Evolutionary conservation across 2,329 filamentous ascomycete species (phyloP).

Genomic region (Fusarium coffeatum): DNA sequence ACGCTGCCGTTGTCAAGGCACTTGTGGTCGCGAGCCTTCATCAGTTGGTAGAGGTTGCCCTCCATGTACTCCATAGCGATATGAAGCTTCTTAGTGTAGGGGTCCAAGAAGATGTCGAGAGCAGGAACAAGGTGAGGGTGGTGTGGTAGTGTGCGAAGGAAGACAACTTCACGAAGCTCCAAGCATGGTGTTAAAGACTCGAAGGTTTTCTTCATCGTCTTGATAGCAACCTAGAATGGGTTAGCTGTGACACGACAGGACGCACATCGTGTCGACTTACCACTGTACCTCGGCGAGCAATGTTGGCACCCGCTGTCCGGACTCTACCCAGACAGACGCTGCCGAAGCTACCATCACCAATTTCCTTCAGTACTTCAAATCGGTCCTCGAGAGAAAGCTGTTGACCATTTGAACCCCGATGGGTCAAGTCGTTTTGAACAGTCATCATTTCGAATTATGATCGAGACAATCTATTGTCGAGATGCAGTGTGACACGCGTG

Average conservation of each 20-base stretch:
- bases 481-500: slow-evolving; percentile 32
- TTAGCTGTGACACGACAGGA: slow-evolving; percentile 34
- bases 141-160: slow-evolving; percentile 86
- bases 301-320: slow-evolving; percentile 86
- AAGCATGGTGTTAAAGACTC: slow-evolving; percentile 91
- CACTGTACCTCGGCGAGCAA: slow-evolving; percentile 90
- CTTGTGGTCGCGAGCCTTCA: slow-evolving; percentile 98
- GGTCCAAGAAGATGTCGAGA: slow-evolving; percentile 97
- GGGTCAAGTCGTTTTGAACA: slow-evolving; percentile 77
- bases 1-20: slow-evolving; percentile 89
- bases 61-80: slow-evolving; percentile 99
- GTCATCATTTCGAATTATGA: slow-evolving; percentile 70
- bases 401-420: slow-evolving; percentile 71
- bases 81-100: slow-evolving; percentile 94
- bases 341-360: slow-evolving; percentile 98
- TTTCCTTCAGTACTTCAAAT: slow-evolving; percentile 97
- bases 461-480: slow-evolving; percentile 35
- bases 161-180: slow-evolving; percentile 96
- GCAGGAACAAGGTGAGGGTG: slow-evolving; percentile 97
- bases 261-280: slow-evolving; percentile 66
- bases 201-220: slow-evolving; percentile 99
- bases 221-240: slow-evolving; percentile 85
- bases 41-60: slow-evolving; percentile 96
- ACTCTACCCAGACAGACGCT: slow-evolving; percentile 94
- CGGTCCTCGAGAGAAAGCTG: slow-evolving; percentile 84